These are phyloP conservation scores for Dillenia turbinata DNA, from an alignment of 164 flowering plant genomes.

Conservation along the genomic window DNA sequence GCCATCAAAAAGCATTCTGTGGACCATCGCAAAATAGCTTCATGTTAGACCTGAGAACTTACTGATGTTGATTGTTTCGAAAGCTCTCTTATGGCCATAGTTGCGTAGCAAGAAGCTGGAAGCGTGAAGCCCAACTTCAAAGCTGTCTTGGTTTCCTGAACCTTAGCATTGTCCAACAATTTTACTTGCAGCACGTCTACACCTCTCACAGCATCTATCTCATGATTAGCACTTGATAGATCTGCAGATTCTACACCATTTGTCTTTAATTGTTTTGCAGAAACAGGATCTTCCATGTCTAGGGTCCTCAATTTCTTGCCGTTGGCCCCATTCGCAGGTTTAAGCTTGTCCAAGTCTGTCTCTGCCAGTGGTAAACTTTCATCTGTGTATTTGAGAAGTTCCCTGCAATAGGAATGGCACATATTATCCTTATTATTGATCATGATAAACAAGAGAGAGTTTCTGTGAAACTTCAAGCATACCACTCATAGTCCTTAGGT, in stretches of 20 bases:
- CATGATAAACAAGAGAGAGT: not conserved
- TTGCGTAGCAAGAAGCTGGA: slow-evolving; percentile 89
- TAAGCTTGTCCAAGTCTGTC: slow-evolving; percentile 76
- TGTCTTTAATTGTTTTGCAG: too few species aligned
- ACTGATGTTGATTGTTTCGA: slow-evolving; percentile 88
- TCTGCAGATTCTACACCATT: too few species aligned
- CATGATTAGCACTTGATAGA: slow-evolving; percentile 1
- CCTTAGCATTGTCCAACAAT: slow-evolving; percentile 15
- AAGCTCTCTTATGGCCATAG: slow-evolving; percentile 98
- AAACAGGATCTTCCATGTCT: slow-evolving; percentile 1
- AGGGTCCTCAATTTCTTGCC: slow-evolving; percentile 12
- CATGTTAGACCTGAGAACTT: slow-evolving; percentile 16
- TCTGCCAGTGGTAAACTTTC: slow-evolving; percentile 57
- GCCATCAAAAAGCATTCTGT: not conserved
- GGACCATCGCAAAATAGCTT: not conserved
- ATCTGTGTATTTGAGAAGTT: slow-evolving; percentile 59
- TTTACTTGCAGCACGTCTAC: slow-evolving; percentile 16
- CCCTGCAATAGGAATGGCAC: slow-evolving; percentile 41
- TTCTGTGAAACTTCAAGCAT: slow-evolving; percentile 5
- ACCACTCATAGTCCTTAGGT: slow-evolving; percentile 85
- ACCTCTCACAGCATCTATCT: slow-evolving; percentile 16
- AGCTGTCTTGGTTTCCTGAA: slow-evolving; percentile 42
- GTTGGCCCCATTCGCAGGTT: slow-evolving; percentile 9
- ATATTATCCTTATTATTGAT: not conserved
- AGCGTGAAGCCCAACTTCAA: slow-evolving; percentile 77